Evolutionary conservation across 805 yeast species (phyloP), one percentile per base, ranked within the genome.

Genomic region (Myxozyma kluyveri): DNA sequence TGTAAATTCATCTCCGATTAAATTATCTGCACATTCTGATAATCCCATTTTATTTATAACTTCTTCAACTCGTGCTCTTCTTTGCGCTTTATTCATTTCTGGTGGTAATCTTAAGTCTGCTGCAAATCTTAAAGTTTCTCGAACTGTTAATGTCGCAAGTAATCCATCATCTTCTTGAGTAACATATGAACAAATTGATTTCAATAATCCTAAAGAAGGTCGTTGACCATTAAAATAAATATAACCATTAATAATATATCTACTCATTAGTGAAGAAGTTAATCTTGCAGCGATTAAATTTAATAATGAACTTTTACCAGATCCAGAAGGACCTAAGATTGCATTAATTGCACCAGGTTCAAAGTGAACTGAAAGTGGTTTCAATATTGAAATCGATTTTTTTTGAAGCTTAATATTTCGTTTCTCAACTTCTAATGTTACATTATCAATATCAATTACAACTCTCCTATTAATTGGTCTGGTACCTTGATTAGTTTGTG

Each of bases 271-370:
- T 53, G 61, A 67, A 1, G 75, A 71, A 18, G 69, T 67, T 7
- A 82, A 65, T 47, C 93, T 72, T 21, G 82, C 80, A 19, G 93
- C 81, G 18, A 85, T 69, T 33, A 75, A 68, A 63, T 83, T 85
- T 57, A 85, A 67, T 40, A 86, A 64, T 0, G 90, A 80, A 0
- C 88, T 81, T 62, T 85, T 85, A 7, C 91, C 93, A 0, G 86
- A 80, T 0, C 91, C 91, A 0, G 89, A 84, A 0, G 91, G 90
- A 0, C 93, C 93, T 82, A 85, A 78, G 40, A 85, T 83, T 3
- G 83, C 87, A 63, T 83, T 85, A 7, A 86, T 70, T 38, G 78
- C 72, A 14, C 83, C 81, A 1, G 82, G 74, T 26, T 69, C 67
- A 61, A 84, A 82, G 4, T 61, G 56, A 0, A 84, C 87, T 48